Conservation (phyloP, 2,329 filamentous ascomycete genomes). For the Orbilia brochopaga region DNA sequence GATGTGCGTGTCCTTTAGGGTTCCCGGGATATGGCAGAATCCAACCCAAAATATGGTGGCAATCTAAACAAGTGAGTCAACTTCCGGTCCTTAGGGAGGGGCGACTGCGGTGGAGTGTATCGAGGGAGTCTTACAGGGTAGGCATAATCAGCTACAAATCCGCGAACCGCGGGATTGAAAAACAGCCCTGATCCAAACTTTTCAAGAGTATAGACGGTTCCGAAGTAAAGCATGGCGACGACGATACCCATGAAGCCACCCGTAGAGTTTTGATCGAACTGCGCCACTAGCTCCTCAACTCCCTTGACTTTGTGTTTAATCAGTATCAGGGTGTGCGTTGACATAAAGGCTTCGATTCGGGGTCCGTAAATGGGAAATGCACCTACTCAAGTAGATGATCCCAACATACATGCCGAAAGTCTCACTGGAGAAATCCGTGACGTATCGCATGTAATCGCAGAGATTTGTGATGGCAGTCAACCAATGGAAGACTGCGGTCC, state of each 20-base stretch:
- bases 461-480: slow-evolving; percentile 73
- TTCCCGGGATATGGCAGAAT: slow-evolving; percentile 63
- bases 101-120: background rate
- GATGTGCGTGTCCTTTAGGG: slow-evolving; percentile 70
- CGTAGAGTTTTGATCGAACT: slow-evolving; percentile 53
- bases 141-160: slow-evolving; percentile 63
- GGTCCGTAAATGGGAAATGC: background rate
- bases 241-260: slow-evolving; percentile 58
- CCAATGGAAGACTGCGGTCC: slow-evolving; percentile 67
- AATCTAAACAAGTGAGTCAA: slow-evolving; percentile 56
- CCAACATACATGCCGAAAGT: slow-evolving; percentile 71
- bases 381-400: slow-evolving; percentile 49
- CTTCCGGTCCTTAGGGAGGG: background rate
- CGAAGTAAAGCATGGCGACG: slow-evolving; percentile 60
- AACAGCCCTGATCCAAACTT: slow-evolving; percentile 61
- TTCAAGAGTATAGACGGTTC: slow-evolving; percentile 58
- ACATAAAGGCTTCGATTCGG: no score
- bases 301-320: slow-evolving; percentile 55
- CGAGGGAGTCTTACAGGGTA: slow-evolving; percentile 59
- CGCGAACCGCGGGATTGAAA: slow-evolving; percentile 60
- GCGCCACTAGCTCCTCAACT: slow-evolving; percentile 64
- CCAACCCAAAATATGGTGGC: slow-evolving; percentile 65
- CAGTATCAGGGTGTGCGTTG: background rate
- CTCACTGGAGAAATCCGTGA: slow-evolving; percentile 89
- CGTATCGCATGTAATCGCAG: slow-evolving; percentile 85